A percentile compares a stretch with the other conserved stretches of the same genome.
These are phyloP conservation scores for Zygosaccharomyces siamensis DNA, from an alignment of 805 yeast genomes.

Conservation along the genomic window DNA sequence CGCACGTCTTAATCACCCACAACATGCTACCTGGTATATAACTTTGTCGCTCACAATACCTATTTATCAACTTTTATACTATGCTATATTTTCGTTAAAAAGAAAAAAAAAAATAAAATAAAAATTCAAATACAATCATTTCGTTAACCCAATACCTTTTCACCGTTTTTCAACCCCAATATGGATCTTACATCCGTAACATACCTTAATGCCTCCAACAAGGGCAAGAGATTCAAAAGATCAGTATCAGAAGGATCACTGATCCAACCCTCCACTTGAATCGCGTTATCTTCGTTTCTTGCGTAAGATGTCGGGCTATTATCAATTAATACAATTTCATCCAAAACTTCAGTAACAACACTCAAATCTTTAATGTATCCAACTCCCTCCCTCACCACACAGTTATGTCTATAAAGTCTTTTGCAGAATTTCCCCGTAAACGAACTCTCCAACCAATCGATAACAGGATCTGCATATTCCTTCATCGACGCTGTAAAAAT, in stretches of 20 bases:
- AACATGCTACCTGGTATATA: too few species aligned
- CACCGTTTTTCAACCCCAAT: conserved; percentile 67
- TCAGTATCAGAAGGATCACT: conserved; percentile 91
- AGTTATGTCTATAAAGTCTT: conserved; percentile 73
- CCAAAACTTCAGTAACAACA: conserved; percentile 17
- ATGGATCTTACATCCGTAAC: conserved; percentile 81
- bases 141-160: conserved; percentile 21
- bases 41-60: too few species aligned
- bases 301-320: conserved; percentile 91
- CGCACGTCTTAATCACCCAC: too few species aligned
- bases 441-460: conserved; percentile 75
- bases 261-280: conserved; percentile 96
- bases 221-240: conserved; percentile 73
- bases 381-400: conserved; percentile 69
- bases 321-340: conserved; percentile 73
- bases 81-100: neutral
- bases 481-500: conserved; percentile 92
- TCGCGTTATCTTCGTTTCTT: conserved; percentile 79
- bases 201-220: conserved; percentile 52
- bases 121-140: neutral
- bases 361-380: conserved; percentile 79
- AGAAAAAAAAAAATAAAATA: neutral
- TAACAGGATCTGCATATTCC: conserved; percentile 96
- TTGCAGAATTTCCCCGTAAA: conserved; percentile 49
- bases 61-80: neutral